Evolutionary conservation across 2,329 filamentous ascomycete species (phyloP), one percentile per base, ranked within the genome.

Genomic region (Penicillium oxalicum): DNA sequence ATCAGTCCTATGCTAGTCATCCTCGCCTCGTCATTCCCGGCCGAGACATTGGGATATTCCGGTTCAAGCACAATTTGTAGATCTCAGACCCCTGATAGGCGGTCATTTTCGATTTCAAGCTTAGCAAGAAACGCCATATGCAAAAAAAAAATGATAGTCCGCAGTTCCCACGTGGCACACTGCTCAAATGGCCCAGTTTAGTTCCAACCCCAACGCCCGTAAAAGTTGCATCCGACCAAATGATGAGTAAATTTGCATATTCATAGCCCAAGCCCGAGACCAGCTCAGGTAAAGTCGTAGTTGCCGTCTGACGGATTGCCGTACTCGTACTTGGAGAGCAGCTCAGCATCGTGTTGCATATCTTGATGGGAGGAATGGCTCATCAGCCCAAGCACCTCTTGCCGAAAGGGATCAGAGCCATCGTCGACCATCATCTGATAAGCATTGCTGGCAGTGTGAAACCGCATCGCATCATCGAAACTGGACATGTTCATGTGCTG

Each of bases 401-500:
- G 66, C 41, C 66, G 67, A 41, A 72, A 58, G 3, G 66, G 55
- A 44, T 70, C 68, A 11, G 69, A 66, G 7, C 62, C 60, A 45
- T 71, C 69, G 36, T 71, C 67, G 24, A 71, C 68, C 63, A 71
- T 69, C 58, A 71, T 67, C 48, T 70, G 67, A 48, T 71, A 73
- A 34, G 69, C 69, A 45, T 66, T 66, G 42, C 49, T 60, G 8
- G 63, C 56, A 11, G 64, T 58, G 45, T 69, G 67, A 43, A 68
- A 67, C 25, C 69, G 66, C 49, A 71, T 62, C 24, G 66, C 58
- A 37, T 69, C 68, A 34, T 70, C 68, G 53, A 71, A 72, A 39
- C 61, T 64, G 4, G 62, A 50, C 37, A 66, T 60, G 24, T 61
- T 56, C 42, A 72, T 53, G 36, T 50, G 58, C 34, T 69, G 66